These are phyloP conservation scores for Sporobolomyces roseus DNA, from an alignment of 768 basidiomycete species.

Conservation along the genomic window DNA sequence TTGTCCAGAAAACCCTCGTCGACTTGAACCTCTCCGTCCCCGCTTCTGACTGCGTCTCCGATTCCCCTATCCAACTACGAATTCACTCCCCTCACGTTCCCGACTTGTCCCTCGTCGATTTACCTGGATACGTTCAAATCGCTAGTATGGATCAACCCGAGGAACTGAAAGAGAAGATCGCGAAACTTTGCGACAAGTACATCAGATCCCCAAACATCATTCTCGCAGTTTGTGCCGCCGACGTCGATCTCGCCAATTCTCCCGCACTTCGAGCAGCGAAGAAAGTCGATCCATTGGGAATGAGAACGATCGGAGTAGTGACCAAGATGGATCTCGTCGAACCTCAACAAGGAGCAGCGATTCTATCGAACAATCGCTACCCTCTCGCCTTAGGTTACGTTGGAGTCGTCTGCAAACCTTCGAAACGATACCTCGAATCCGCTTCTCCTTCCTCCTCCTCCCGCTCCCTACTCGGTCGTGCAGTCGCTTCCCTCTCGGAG, in stretches of 20 bases:
- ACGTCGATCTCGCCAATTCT: constrained; percentile 97
- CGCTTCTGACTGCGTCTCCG: constrained; percentile 81
- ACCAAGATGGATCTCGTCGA: constrained; percentile 98
- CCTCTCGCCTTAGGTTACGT: constrained; percentile 97
- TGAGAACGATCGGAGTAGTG: constrained; percentile 93
- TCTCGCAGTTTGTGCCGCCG: constrained; percentile 96
- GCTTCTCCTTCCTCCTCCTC: not conserved
- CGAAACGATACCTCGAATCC: constrained; percentile 39
- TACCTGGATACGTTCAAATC: constrained; percentile 96
- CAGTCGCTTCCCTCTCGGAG: constrained; percentile 18
- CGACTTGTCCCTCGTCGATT: constrained; percentile 92
- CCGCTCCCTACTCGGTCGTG: constrained; percentile 12
- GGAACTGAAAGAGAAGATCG: constrained; percentile 85
- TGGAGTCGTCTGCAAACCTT: constrained; percentile 84
- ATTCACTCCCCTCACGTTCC: constrained; percentile 95
- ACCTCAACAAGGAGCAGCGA: constrained; percentile 72
- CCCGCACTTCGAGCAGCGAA: constrained; percentile 90
- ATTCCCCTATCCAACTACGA: constrained; percentile 90
- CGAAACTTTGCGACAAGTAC: constrained; percentile 84
- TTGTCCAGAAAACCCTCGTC: constrained; percentile 84
- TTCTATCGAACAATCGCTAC: constrained; percentile 84
- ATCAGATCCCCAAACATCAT: constrained; percentile 99
- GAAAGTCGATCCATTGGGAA: constrained; percentile 87
- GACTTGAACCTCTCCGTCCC: constrained; percentile 95
- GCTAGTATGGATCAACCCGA: constrained; percentile 94